phyloP scores from a whole-genome alignment of 2,329 filamentous ascomycete genomes.

The Fusarium anthophilum region DNA sequence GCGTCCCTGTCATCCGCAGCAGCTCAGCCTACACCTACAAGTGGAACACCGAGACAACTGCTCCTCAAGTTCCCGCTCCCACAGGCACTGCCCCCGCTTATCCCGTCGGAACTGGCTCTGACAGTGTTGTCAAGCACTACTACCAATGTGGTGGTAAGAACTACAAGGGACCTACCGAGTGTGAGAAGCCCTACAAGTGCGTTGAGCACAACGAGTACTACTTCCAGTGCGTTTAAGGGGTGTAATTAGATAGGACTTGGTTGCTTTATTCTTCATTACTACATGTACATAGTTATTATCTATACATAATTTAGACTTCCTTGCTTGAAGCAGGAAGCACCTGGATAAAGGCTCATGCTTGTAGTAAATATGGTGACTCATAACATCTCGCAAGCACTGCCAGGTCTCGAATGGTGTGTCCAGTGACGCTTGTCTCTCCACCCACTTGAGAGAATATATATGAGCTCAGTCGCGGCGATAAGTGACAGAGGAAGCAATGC shows the following conservation, averaged over 20 bases:
- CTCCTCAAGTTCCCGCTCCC: not conserved
- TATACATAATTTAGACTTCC: slow-evolving; percentile 23
- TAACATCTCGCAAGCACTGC: not conserved
- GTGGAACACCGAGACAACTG: slow-evolving; percentile 35
- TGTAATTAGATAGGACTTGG: not conserved
- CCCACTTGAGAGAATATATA: not conserved
- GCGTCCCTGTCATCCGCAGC: slow-evolving; percentile 35
- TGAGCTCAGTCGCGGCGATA: no score
- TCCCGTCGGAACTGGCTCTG: slow-evolving; percentile 20
- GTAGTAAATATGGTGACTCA: not conserved
- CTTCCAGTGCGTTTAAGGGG: slow-evolving; percentile 30
- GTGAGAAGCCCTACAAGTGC: slow-evolving; percentile 33
- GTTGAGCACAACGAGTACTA: slow-evolving; percentile 33
- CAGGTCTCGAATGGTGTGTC: not conserved
- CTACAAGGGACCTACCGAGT: slow-evolving; percentile 33
- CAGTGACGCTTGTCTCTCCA: not conserved
- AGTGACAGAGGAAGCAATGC: fast-evolving
- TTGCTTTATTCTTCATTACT: not conserved
- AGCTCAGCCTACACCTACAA: slow-evolving; percentile 25
- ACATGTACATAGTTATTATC: slow-evolving; percentile 33
- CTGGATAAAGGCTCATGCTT: not conserved
- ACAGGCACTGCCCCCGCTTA: slow-evolving; percentile 23
- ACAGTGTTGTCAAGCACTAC: slow-evolving; percentile 18
- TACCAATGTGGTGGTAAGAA: slow-evolving; percentile 37
- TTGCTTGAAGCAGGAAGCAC: slow-evolving; percentile 28